A percentile compares a stretch with the other conserved stretches of the same genome.
Evolutionary conservation across 257 asterid species (phyloP).

Genomic region (Petrea volubilis): DNA sequence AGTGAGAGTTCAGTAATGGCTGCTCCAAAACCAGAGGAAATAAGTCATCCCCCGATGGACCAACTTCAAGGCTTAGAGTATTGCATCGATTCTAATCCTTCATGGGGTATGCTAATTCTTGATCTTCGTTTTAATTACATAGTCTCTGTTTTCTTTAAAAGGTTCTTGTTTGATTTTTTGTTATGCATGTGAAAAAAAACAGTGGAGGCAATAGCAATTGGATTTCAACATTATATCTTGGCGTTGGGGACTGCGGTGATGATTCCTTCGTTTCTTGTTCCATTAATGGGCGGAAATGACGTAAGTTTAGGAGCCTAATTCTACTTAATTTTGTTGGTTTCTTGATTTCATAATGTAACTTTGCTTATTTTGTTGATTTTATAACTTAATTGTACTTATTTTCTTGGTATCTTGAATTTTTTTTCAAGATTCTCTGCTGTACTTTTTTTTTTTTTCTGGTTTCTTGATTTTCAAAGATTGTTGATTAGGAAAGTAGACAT

Average conservation of each 20-base stretch:
- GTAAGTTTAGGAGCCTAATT: conserved; percentile 42
- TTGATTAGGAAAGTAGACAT: not conserved
- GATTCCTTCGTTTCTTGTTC: conserved; percentile 95
- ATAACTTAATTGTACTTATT: too few species aligned
- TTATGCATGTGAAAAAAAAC: conserved; percentile 38
- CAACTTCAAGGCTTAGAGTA: conserved; percentile 98
- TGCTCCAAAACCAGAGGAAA: conserved; percentile 87
- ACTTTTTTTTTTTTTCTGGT: too few species aligned
- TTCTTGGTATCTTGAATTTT: too few species aligned
- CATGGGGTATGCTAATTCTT: conserved; percentile 69
- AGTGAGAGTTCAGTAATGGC: conserved; percentile 52
- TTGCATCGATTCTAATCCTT: conserved; percentile 97
- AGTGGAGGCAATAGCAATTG: conserved; percentile 88
- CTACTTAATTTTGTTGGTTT: not conserved
- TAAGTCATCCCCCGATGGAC: conserved; percentile 92
- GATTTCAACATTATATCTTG: conserved; percentile 90
- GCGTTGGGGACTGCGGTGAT: conserved; percentile 94
- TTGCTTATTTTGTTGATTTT: not conserved
- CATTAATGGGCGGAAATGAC: conserved; percentile 91
- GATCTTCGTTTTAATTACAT: not conserved
- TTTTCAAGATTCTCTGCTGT: too few species aligned
- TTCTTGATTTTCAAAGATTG: not conserved
- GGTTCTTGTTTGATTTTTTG: conserved; percentile 20
- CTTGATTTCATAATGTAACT: not conserved
- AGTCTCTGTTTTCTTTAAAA: not conserved